Conservation (phyloP, 371 early-diverging fungal species). For the Sporodiniella umbellata region DNA sequence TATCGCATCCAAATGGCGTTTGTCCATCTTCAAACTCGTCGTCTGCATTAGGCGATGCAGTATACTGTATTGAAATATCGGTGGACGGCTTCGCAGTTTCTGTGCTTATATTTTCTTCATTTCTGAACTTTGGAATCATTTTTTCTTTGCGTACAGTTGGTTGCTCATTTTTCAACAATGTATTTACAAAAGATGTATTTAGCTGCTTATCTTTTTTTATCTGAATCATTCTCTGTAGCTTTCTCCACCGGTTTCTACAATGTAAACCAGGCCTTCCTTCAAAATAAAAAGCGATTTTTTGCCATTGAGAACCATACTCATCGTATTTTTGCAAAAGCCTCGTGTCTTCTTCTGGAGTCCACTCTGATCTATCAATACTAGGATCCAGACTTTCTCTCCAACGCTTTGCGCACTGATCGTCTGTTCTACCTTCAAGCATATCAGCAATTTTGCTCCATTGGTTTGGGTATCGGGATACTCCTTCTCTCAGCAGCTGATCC, state of each 20-base stretch:
- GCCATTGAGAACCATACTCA: constrained; percentile 79
- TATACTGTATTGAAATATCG: constrained; percentile 24
- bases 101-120: no score
- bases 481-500: constrained; percentile 65
- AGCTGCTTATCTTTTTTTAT: constrained; percentile 44
- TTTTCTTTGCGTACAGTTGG: not conserved
- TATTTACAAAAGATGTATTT: constrained; percentile 25
- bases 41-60: not conserved
- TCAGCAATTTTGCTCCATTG: constrained; percentile 84
- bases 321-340: constrained; percentile 61
- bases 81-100: not conserved
- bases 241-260: constrained; percentile 82
- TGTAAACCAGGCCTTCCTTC: constrained; percentile 78
- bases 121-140: no score
- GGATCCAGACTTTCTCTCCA: constrained; percentile 83
- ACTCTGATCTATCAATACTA: constrained; percentile 68
- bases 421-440: constrained; percentile 74
- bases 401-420: constrained; percentile 81
- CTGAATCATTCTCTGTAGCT: constrained; percentile 64
- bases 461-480: constrained; percentile 61
- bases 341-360: constrained; percentile 76
- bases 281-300: constrained; percentile 76
- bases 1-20: constrained; percentile 73
- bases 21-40: constrained; percentile 12
- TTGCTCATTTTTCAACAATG: constrained; percentile 19